These are phyloP conservation scores for Cymbidium sinense DNA, from an alignment of 106 monocot genomes.

Conservation along the genomic window DNA sequence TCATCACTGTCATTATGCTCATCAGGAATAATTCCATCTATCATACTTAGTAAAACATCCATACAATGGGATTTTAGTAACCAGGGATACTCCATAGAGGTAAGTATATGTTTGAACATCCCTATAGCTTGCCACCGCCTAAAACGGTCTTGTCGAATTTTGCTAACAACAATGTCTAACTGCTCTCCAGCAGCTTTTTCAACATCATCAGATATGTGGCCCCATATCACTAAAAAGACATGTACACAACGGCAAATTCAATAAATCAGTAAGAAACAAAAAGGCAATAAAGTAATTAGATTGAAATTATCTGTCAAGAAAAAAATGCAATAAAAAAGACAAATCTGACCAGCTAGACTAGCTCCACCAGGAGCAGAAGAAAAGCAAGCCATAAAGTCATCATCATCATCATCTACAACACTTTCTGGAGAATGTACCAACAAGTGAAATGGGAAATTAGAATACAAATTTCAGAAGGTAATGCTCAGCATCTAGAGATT, in stretches of 20 bases:
- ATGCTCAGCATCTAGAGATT: conserved; percentile 11
- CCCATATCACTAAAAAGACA: conserved; percentile 70
- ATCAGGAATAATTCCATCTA: conserved; percentile 22
- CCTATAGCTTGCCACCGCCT: conserved; percentile 59
- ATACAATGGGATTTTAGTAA: conserved; percentile 55
- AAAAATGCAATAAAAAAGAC: background rate
- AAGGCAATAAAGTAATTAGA: background rate
- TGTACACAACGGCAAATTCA: background rate
- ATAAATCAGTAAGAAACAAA: background rate
- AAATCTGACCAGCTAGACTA: conserved; percentile 68
- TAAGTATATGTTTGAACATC: conserved; percentile 48
- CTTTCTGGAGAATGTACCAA: conserved; percentile 15
- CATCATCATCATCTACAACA: conserved; percentile 55
- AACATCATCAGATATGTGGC: conserved; percentile 50
- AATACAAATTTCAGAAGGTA: background rate
- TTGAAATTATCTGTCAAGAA: background rate
- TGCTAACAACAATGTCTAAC: conserved; percentile 22
- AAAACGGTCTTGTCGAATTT: conserved; percentile 27
- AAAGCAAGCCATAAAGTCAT: conserved; percentile 46
- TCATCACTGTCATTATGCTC: conserved; percentile 18
- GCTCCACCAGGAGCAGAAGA: conserved; percentile 56
- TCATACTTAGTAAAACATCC: conserved; percentile 48
- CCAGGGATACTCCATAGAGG: conserved; percentile 65
- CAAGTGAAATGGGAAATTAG: conserved; percentile 4
- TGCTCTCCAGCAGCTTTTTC: conserved; percentile 53